Evolutionary conservation across 2,329 filamentous ascomycete genomes (phyloP).

Genomic region (Saccharata proteae): DNA sequence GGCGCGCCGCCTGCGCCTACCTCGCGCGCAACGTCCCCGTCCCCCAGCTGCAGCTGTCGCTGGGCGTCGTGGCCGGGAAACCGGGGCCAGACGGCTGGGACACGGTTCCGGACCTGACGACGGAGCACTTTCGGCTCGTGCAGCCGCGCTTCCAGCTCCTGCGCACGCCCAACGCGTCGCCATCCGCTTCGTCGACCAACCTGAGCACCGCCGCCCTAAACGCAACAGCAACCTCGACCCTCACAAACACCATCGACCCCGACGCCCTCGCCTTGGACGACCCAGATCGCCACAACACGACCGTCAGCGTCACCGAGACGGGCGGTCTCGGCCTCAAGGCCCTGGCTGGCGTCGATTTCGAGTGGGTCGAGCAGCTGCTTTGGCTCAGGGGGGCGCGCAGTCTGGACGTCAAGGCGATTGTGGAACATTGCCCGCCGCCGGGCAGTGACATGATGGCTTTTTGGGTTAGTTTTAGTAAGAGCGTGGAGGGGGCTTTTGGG

Average conservation of each 20-base stretch:
- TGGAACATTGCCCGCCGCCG: conserved; percentile 42
- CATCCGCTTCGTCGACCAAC: no score
- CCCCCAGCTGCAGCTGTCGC: conserved; percentile 25
- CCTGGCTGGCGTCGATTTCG: conserved; percentile 26
- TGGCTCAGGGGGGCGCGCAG: conserved; percentile 37
- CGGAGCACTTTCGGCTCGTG: conserved; percentile 12
- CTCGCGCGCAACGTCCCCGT: conserved; percentile 27
- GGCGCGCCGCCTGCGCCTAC: conserved; percentile 40
- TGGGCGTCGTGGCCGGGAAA: conserved; percentile 45
- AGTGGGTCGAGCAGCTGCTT: conserved; percentile 47
- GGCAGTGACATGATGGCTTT: conserved; percentile 43
- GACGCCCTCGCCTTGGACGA: no score
- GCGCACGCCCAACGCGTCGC: no score
- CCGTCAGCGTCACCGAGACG: no score
- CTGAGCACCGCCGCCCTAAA: no score
- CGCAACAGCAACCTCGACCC: no score
- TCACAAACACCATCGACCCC: no score
- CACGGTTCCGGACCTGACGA: conserved; percentile 20
- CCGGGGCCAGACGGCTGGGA: conserved; percentile 36
- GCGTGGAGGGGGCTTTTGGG: conserved; percentile 44
- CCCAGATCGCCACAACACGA: no score
- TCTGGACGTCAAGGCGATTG: conserved; percentile 40
- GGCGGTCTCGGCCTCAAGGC: conserved; percentile 8
- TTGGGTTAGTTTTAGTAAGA: conserved; percentile 48
- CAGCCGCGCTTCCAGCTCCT: conserved; percentile 7